These are phyloP conservation scores for Pythium volutum DNA, from an alignment of 352 stramenopile genomes.

Conservation along the genomic window DNA sequence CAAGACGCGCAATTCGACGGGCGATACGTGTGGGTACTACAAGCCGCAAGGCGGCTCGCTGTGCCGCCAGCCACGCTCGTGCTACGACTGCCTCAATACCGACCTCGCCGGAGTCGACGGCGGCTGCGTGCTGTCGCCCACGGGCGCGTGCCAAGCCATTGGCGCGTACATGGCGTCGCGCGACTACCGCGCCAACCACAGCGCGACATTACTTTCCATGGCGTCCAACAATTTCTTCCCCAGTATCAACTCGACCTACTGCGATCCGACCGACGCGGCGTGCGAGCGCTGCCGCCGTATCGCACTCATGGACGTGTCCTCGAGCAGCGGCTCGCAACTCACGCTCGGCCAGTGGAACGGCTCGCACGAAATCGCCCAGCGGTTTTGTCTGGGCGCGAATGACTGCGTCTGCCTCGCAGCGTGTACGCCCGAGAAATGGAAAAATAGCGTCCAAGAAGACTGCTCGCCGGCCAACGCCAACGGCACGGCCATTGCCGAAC, in stretches of 20 bases:
- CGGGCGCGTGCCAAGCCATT: conserved; percentile 59
- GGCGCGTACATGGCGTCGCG: conserved; percentile 38
- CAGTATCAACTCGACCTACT: conserved; percentile 61
- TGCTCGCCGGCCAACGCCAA: conserved; percentile 28
- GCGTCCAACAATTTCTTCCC: conserved; percentile 64
- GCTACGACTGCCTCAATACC: conserved; percentile 70
- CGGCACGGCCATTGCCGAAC: conserved; percentile 17
- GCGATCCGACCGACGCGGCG: conserved; percentile 44
- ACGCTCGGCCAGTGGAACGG: conserved; percentile 32
- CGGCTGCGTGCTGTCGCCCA: conserved; percentile 54
- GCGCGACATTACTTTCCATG: conserved; percentile 17
- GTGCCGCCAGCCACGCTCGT: conserved; percentile 58
- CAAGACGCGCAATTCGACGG: conserved; percentile 39
- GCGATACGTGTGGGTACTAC: conserved; percentile 69
- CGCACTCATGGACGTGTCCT: conserved; percentile 14
- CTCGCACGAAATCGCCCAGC: conserved; percentile 36
- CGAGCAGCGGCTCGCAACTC: conserved; percentile 26
- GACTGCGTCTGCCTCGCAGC: conserved; percentile 68
- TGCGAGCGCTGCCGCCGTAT: conserved; percentile 48
- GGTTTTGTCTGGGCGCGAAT: conserved; percentile 49
- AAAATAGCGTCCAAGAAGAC: conserved; percentile 44
- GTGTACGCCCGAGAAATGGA: conserved; percentile 55
- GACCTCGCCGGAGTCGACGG: conserved; percentile 28
- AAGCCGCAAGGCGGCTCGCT: conserved; percentile 26
- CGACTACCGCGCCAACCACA: conserved; percentile 65